Base-by-base conservation (phyloP, 768 basidiomycete species). In the Boletus rufocinnamomeus region DNA sequence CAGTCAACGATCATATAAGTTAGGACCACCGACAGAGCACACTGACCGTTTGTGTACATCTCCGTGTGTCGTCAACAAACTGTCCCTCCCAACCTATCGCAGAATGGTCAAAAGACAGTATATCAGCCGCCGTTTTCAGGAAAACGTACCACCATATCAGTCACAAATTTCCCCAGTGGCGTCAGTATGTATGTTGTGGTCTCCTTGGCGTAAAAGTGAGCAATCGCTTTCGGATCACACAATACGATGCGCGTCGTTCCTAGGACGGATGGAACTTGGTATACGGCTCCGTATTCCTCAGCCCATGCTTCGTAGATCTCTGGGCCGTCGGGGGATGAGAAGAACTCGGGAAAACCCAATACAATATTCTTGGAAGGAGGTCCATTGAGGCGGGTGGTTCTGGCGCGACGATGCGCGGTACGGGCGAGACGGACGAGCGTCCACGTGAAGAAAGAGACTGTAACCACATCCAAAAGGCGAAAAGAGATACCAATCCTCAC, bases 201-300 rank as follows among this genome's bases (percentile, higher is more conserved):
- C 58, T 85, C 84, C 58, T 69, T 77, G 3, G 81, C 72, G 60
- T 79, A 82, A 58, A 83, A 80, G 61, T 86, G 81, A 1, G 77
- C 73, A 25, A 81, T 71, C 0, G 84, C 83, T 67, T 77, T 82
- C 2, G 80, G 77, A 52, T 83, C 82, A 50, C 74, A 72, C 8
- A 84, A 56, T 4, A 82, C 62, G 19, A 83, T 63, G 19, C 67
- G 63, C 3, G 59, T 64, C 2, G 73, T 67, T 4, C 80, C 80
- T 4, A 83, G 60, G 1, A 69, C 66, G 5, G 68, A 70, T 3
- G 82, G 79, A 7, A 83, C 56, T 19, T 69, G 54, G 63, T 72
- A 86, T 0, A 75, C 80, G 1, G 76, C 59, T 1, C 85, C 84
- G 43, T 82, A 82, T 51, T 79, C 60, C 16, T 63, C 62, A 0